Evolutionary conservation across 2,329 filamentous ascomycete species (phyloP).

Genomic region (Fusarium incarnatum): DNA sequence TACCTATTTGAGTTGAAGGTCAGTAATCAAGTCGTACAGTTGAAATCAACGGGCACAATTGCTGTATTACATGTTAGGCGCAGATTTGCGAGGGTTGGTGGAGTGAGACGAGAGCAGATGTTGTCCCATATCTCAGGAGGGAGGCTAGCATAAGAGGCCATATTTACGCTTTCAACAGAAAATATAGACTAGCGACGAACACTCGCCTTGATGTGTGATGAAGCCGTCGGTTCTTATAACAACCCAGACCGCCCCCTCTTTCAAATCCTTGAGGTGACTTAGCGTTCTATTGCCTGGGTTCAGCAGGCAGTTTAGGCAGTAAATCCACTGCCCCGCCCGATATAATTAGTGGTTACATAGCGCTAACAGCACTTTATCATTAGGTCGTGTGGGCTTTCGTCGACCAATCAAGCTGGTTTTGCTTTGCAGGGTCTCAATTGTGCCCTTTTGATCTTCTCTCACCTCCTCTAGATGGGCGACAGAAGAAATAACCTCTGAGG

Average conservation of each 20-base stretch:
- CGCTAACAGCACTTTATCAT: too few relatives aligned
- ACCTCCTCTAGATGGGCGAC: too few relatives aligned
- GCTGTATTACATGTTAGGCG: constrained; percentile 12
- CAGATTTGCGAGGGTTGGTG: background rate
- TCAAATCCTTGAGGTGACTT: background rate
- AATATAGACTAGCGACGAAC: background rate
- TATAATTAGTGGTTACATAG: too few relatives aligned
- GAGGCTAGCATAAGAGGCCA: background rate
- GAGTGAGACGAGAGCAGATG: constrained; percentile 10
- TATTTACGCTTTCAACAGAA: background rate
- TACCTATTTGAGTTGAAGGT: too few relatives aligned
- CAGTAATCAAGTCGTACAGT: too few relatives aligned
- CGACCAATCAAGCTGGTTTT: background rate
- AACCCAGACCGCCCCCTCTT: background rate
- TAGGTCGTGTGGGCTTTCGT: background rate
- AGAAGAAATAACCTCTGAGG: too few relatives aligned
- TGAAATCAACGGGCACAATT: too few relatives aligned
- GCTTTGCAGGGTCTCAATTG: background rate
- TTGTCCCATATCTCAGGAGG: constrained; percentile 22
- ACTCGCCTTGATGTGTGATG: background rate
- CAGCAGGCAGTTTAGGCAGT: background rate
- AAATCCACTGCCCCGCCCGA: too few relatives aligned
- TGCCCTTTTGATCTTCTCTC: background rate
- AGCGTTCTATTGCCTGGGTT: background rate
- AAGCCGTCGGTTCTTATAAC: background rate